Conservation (phyloP, 2,329 filamentous ascomycete species). For the Diaporthe sp. region DNA sequence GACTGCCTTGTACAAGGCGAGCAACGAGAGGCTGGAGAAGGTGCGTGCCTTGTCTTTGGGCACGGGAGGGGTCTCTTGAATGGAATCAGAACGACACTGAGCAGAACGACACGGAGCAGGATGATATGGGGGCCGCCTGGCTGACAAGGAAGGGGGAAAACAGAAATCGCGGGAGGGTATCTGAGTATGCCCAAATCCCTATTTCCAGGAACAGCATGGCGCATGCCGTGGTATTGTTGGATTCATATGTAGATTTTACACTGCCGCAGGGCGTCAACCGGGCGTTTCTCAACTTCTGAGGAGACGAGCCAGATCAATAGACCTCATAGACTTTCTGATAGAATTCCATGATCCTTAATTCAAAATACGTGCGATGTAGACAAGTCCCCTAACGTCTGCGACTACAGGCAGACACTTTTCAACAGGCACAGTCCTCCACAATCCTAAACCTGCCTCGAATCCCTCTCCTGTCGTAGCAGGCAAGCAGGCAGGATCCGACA, state of each 20-base stretch:
- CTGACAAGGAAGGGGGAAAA: no score
- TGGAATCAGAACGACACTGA: no score
- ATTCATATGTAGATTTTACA: neutral
- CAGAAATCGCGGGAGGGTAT: neutral
- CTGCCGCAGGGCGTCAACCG: no score
- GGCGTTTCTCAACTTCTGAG: neutral
- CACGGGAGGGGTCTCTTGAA: neutral
- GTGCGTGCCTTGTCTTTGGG: neutral
- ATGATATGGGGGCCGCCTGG: neutral
- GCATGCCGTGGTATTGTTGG: neutral
- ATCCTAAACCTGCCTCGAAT: neutral
- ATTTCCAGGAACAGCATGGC: neutral
- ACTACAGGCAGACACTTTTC: no score
- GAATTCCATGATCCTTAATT: neutral
- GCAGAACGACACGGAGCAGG: neutral
- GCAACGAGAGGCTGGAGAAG: conserved; percentile 14
- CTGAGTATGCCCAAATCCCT: neutral
- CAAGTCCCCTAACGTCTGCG: no score
- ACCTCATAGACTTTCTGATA: neutral
- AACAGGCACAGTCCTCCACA: neutral
- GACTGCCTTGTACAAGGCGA: neutral
- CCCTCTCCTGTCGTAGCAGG: neutral
- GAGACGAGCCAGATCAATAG: neutral
- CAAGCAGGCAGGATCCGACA: neutral
- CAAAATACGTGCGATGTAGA: neutral